A percentile compares a stretch with the other conserved stretches of the same genome.
These are phyloP conservation scores for Vigna unguiculata DNA, from an alignment of 306 rosid genomes.

Conservation along the genomic window DNA sequence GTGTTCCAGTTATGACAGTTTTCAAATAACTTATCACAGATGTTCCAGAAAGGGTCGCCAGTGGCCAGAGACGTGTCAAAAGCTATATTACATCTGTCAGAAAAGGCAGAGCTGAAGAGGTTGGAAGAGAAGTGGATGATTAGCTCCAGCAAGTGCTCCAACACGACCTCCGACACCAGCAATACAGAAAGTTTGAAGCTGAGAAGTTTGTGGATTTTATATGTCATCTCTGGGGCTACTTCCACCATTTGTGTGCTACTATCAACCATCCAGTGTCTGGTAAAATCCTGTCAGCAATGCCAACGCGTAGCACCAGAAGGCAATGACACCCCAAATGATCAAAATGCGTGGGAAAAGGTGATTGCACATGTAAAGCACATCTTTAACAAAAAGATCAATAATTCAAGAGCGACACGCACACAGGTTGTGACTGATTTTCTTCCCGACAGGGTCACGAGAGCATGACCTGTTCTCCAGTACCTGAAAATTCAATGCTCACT, in stretches of 20 bases:
- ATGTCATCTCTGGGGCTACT: slow-evolving; percentile 56
- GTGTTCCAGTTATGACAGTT: background rate
- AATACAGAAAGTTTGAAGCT: slow-evolving; percentile 46
- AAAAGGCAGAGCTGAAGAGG: slow-evolving; percentile 45
- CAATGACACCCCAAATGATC: slow-evolving; percentile 28
- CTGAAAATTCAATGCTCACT: background rate
- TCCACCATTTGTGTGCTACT: slow-evolving; percentile 61
- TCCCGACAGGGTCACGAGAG: slow-evolving; percentile 26
- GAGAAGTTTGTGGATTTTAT: slow-evolving; percentile 63
- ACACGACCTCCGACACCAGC: slow-evolving; percentile 22
- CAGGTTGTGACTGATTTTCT: slow-evolving; percentile 32
- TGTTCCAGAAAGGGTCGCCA: slow-evolving; percentile 80
- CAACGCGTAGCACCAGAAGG: slow-evolving; percentile 37
- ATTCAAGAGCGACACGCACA: slow-evolving; percentile 17
- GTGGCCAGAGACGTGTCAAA: slow-evolving; percentile 63
- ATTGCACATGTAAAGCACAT: slow-evolving; percentile 22
- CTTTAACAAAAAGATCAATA: slow-evolving; percentile 27
- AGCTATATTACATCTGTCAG: slow-evolving; percentile 59
- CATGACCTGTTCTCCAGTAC: background rate
- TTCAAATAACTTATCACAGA: slow-evolving; percentile 53
- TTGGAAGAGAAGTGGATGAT: slow-evolving; percentile 56
- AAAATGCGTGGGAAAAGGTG: slow-evolving; percentile 34
- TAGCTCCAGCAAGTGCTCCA: slow-evolving; percentile 44
- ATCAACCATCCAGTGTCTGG: slow-evolving; percentile 31
- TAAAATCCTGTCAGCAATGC: background rate